A percentile compares a stretch with the other conserved stretches of the same genome.
These are phyloP conservation scores for Kentomonas sorsogonicus DNA, from an alignment of 208 protist genomes.

Conservation along the genomic window DNA sequence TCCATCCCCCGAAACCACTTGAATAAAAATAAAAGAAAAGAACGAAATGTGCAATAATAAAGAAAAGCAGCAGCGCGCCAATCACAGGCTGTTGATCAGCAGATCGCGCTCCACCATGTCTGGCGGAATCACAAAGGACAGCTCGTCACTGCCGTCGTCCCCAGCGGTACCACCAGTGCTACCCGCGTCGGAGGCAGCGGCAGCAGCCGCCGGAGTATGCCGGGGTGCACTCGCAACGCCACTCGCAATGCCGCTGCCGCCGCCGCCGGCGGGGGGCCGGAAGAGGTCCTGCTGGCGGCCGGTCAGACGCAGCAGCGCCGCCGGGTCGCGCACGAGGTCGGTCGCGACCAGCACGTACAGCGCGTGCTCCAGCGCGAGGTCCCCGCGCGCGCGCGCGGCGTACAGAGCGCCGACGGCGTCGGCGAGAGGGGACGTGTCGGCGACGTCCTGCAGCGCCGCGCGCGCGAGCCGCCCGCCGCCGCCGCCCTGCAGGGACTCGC, in stretches of 20 bases:
- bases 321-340: constrained; percentile 66
- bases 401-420: constrained; percentile 54
- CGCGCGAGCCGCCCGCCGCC: no score
- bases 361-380: constrained; percentile 67
- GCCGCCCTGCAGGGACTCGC: constrained; percentile 41
- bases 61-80: neutral
- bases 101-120: neutral
- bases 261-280: neutral
- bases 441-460: constrained; percentile 47
- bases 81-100: neutral
- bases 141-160: no score
- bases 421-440: constrained; percentile 40
- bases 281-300: constrained; percentile 26
- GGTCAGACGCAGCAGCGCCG: constrained; percentile 50
- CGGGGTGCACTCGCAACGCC: neutral
- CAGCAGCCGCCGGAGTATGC: neutral
- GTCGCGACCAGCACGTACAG: constrained; percentile 76
- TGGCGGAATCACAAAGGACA: neutral
- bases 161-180: no score
- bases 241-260: neutral
- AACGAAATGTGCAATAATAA: neutral
- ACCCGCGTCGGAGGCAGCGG: neutral
- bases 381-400: constrained; percentile 42
- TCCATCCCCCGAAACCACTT: neutral
- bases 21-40: neutral